phyloP scores from a whole-genome alignment of 2,329 filamentous ascomycete genomes.

The Alternaria sp. region DNA sequence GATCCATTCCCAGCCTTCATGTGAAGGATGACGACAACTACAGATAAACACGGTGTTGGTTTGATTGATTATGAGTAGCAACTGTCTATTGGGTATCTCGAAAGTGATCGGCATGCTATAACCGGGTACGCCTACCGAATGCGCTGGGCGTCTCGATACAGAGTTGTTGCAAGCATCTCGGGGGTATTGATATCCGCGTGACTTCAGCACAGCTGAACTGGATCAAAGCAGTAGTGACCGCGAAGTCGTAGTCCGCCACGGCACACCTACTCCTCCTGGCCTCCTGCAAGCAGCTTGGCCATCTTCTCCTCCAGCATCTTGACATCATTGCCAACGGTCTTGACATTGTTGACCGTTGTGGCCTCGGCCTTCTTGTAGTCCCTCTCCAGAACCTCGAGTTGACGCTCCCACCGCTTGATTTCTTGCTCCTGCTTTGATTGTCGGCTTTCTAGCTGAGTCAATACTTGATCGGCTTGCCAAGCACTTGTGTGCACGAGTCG shows the following conservation, averaged over 20 bases:
- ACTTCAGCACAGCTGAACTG: background rate
- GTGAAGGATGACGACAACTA: background rate
- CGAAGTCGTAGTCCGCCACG: background rate
- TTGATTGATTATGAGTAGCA: conserved; percentile 1
- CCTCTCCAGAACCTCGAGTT: conserved; percentile 77
- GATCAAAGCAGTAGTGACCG: background rate
- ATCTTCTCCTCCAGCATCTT: conserved; percentile 83
- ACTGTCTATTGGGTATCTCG: conserved; percentile 15
- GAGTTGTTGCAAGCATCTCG: background rate
- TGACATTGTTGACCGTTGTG: conserved; percentile 78
- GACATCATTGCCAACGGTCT: conserved; percentile 87
- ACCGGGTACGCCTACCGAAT: background rate
- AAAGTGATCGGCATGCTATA: conserved; percentile 7
- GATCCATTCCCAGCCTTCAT: background rate
- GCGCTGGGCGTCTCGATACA: conserved; percentile 2
- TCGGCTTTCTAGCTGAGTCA: conserved; percentile 77
- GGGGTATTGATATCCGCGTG: background rate
- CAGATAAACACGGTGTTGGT: background rate
- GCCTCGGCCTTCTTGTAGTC: conserved; percentile 73
- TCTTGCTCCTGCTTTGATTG: conserved; percentile 85
- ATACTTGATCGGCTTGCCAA: conserved; percentile 76
- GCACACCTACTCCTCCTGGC: conserved; percentile 7
- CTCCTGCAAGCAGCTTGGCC: conserved; percentile 46
- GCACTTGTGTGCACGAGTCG: conserved; percentile 86
- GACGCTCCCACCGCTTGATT: conserved; percentile 84